These are phyloP conservation scores for Parastagonospora nodorum DNA, from an alignment of 2,329 filamentous ascomycete species.

Conservation along the genomic window DNA sequence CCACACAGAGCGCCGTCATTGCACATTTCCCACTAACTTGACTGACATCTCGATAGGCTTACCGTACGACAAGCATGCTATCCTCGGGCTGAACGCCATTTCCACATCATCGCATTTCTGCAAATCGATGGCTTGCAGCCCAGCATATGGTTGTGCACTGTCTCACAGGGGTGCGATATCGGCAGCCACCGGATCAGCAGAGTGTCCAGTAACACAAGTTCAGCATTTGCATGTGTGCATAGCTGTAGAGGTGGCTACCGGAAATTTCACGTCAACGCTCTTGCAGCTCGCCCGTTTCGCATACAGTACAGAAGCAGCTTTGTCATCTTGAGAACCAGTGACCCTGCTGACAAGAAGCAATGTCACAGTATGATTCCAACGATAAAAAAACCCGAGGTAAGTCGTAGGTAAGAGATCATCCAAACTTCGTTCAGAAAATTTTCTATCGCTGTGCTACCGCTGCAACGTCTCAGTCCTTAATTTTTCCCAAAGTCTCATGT, in stretches of 20 bases:
- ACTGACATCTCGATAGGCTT: conserved; percentile 14
- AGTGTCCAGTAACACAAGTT: conserved; percentile 1
- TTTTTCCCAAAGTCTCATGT: conserved; percentile 1
- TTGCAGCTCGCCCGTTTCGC: too few species aligned
- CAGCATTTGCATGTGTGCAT: background rate
- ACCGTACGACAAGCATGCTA: conserved; percentile 4
- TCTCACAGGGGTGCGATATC: conserved; percentile 17
- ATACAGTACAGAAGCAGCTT: too few species aligned
- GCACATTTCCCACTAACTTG: background rate
- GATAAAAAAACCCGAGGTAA: too few species aligned
- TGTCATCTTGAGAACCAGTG: too few species aligned
- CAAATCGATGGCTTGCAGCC: conserved; percentile 10
- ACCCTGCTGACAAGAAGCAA: too few species aligned
- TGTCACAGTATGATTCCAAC: too few species aligned
- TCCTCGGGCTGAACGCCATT: conserved; percentile 1
- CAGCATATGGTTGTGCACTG: background rate
- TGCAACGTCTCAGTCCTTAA: background rate
- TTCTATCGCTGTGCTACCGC: conserved; percentile 5
- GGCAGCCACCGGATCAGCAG: conserved; percentile 13
- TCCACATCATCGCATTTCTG: conserved; percentile 6
- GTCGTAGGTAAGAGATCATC: too few species aligned
- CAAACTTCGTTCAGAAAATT: too few species aligned
- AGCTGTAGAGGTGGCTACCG: background rate
- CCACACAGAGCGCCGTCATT: background rate
- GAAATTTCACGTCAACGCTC: background rate